Evolutionary conservation across 768 basidiomycete genomes (phyloP).

Genomic region (Erythrobasidium yunnanense): DNA sequence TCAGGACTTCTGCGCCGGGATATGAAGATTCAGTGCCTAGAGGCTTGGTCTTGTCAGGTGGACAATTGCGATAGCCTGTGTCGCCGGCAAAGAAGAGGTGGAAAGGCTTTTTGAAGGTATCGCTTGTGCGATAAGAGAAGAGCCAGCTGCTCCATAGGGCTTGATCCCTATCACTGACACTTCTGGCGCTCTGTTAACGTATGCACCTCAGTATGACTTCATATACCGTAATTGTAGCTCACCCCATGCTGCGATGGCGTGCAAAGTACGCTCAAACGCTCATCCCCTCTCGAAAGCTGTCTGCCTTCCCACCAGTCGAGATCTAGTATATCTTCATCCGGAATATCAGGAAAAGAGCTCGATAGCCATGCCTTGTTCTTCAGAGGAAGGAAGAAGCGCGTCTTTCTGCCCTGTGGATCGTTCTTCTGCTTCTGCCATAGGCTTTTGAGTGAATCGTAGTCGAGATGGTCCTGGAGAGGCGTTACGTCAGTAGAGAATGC

Average conservation of each 20-base stretch:
- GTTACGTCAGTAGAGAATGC: not conserved
- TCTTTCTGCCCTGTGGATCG: not conserved
- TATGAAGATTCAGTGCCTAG: not conserved
- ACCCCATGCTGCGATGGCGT: not conserved
- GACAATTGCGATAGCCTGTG: not conserved
- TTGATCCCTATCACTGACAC: not conserved
- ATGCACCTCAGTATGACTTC: not conserved
- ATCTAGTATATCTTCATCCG: not conserved
- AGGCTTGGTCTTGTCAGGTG: not conserved
- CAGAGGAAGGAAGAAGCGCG: not conserved
- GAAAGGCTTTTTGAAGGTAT: not conserved
- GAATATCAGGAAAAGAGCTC: not conserved
- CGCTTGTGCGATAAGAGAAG: not conserved
- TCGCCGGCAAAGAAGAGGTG: not conserved
- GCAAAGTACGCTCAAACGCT: not conserved
- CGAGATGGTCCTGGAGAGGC: not conserved
- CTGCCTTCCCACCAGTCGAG: constrained; percentile 1
- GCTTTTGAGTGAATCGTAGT: not conserved
- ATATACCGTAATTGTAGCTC: not conserved
- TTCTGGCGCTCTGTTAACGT: not conserved
- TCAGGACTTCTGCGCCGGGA: not conserved
- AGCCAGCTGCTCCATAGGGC: not conserved
- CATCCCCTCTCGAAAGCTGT: not conserved
- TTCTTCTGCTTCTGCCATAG: not conserved
- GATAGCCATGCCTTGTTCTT: not conserved